Conservation (phyloP, 805 yeast genomes). For the Candida oleophila region DNA sequence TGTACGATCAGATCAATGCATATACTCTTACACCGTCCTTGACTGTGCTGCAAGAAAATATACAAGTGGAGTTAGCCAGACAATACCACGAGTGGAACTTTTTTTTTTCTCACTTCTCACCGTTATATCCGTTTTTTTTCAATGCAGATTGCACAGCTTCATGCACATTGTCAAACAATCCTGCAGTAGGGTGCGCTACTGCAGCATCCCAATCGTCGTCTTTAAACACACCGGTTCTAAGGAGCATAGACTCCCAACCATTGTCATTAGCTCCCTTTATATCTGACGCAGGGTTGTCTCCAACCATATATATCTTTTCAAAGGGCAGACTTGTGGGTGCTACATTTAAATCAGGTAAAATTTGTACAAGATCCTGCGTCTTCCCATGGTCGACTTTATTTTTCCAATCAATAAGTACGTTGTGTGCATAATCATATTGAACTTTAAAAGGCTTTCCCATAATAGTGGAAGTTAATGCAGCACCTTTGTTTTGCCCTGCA, state of each 20-base stretch:
- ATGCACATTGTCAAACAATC: conserved; percentile 48
- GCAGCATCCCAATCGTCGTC: conserved; percentile 49
- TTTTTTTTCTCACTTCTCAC: too few species aligned
- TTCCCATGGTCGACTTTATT: conserved; percentile 26
- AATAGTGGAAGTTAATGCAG: conserved; percentile 50
- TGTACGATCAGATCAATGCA: too few species aligned
- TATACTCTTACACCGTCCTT: too few species aligned
- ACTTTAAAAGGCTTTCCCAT: conserved; percentile 81
- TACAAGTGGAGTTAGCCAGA: too few species aligned
- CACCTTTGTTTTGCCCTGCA: conserved; percentile 42
- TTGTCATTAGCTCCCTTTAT: conserved; percentile 83
- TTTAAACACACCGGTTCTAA: conserved; percentile 83
- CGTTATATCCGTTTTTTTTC: conserved; percentile 14
- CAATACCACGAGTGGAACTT: too few species aligned
- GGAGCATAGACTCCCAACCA: conserved; percentile 87
- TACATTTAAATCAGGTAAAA: conserved; percentile 46
- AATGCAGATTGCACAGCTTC: conserved; percentile 33
- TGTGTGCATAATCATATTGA: conserved; percentile 83
- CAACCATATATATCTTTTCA: conserved; percentile 83
- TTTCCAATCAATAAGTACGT: conserved; percentile 59
- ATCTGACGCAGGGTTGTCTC: conserved; percentile 94
- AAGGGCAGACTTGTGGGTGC: conserved; percentile 37
- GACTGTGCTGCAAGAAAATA: not conserved
- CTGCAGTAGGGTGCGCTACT: conserved; percentile 46
- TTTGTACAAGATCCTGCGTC: conserved; percentile 16